phyloP scores from a whole-genome alignment of 2,329 filamentous ascomycete genomes.

The Cercospora sesami region DNA sequence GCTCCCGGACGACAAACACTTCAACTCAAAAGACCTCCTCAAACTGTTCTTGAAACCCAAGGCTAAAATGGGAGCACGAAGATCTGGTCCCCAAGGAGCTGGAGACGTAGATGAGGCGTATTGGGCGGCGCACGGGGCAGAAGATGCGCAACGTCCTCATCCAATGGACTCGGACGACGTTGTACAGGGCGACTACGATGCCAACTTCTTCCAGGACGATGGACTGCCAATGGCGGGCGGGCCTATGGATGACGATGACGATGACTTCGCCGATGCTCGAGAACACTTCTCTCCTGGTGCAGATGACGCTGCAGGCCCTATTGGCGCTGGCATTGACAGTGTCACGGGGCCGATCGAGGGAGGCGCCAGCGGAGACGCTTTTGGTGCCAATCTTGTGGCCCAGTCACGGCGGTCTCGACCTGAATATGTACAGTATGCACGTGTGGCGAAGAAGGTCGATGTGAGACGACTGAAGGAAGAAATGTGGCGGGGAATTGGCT shows the following conservation, averaged over 20 bases:
- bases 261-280: conserved; percentile 75
- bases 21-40: conserved; percentile 88
- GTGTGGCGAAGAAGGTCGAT: conserved; percentile 67
- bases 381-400: conserved; percentile 63
- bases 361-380: conserved; percentile 52
- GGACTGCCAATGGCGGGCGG: conserved; percentile 65
- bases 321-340: conserved; percentile 36
- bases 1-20: conserved; percentile 95
- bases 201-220: conserved; percentile 95
- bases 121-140: conserved; percentile 69
- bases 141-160: conserved; percentile 37
- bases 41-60: conserved; percentile 94
- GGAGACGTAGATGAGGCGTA: conserved; percentile 93
- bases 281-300: conserved; percentile 73
- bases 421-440: conserved; percentile 66
- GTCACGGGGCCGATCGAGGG: conserved; percentile 40
- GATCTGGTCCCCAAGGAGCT: conserved; percentile 48
- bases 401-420: conserved; percentile 61
- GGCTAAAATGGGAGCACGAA: conserved; percentile 72
- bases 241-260: conserved; percentile 66
- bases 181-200: conserved; percentile 80
- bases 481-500: conserved; percentile 64
- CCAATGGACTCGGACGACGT: conserved; percentile 52
- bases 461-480: conserved; percentile 64
- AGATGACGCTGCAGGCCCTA: conserved; percentile 45